Evolutionary conservation across 768 basidiomycete genomes (phyloP).

Genomic region (Rhizopogon salebrosus): DNA sequence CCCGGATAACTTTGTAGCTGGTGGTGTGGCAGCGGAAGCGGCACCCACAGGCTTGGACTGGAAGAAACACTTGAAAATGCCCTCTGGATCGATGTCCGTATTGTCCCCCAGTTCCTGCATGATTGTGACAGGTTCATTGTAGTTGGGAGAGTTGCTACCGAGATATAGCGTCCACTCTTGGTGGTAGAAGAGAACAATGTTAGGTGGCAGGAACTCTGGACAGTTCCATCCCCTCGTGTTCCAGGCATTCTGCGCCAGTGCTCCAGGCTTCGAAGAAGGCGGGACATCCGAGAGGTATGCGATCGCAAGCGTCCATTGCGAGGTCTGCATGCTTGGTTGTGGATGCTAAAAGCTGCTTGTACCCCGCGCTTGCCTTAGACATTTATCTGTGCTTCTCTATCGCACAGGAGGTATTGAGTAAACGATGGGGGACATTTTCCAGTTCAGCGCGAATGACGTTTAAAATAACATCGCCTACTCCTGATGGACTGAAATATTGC

Average conservation of each 20-base stretch:
- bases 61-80: background rate
- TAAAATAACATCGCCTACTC: background rate
- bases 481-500: background rate
- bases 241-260: slow-evolving; percentile 6
- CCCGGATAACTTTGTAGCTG: slow-evolving; percentile 10
- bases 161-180: slow-evolving; percentile 13
- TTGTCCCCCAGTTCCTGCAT: background rate
- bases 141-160: background rate
- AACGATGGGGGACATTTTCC: background rate
- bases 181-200: slow-evolving; percentile 22
- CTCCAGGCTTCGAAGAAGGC: background rate
- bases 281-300: background rate
- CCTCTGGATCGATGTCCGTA: background rate
- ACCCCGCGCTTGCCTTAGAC: background rate
- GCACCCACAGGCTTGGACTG: slow-evolving; percentile 25
- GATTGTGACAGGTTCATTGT: background rate
- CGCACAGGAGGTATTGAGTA: background rate
- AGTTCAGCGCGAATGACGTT: background rate
- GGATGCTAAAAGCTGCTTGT: background rate
- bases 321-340: background rate
- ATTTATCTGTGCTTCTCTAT: background rate
- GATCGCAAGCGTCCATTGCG: background rate
- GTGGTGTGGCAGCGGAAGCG: slow-evolving; percentile 4
- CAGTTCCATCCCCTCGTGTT: slow-evolving; percentile 21
- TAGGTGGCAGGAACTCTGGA: slow-evolving; percentile 24